Percentiles rank a stretch among this genome's conserved stretches.
Conservation (phyloP, 2,329 filamentous ascomycete species). For the Acarospora socialis region DNA sequence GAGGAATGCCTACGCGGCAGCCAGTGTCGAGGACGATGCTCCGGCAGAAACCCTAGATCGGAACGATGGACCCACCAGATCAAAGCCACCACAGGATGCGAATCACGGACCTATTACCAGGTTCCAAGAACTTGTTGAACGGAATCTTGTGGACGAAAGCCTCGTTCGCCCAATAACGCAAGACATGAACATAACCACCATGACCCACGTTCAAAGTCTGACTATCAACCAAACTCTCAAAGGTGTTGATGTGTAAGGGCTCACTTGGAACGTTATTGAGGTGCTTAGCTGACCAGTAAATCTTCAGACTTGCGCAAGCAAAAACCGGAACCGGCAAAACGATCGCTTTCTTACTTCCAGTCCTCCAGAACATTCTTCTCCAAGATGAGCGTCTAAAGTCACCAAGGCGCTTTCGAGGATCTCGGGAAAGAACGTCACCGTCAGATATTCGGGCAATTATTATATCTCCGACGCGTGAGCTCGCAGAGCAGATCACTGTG, state of each 20-base stretch:
- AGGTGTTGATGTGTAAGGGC: slow-evolving; percentile 73
- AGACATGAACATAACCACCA: slow-evolving; percentile 62
- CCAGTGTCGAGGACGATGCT: too few relatives aligned
- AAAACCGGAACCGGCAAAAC: slow-evolving; percentile 98
- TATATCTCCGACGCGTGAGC: slow-evolving; percentile 48
- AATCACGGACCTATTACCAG: too few relatives aligned
- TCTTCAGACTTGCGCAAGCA: slow-evolving; percentile 80
- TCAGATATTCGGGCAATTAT: slow-evolving; percentile 45
- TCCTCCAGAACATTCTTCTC: slow-evolving; percentile 66
- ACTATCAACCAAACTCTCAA: slow-evolving; percentile 70
- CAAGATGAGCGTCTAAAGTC: slow-evolving; percentile 46
- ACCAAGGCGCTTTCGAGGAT: slow-evolving; percentile 19
- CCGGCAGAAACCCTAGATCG: too few relatives aligned
- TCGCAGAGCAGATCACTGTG: slow-evolving; percentile 49
- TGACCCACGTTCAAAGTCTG: slow-evolving; percentile 84
- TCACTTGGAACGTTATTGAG: too few relatives aligned
- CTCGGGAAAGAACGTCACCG: slow-evolving; percentile 14
- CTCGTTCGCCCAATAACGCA: slow-evolving; percentile 55
- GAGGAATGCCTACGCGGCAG: too few relatives aligned
- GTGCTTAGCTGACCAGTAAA: too few relatives aligned
- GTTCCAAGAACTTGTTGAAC: slow-evolving; percentile 26
- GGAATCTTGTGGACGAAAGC: slow-evolving; percentile 41
- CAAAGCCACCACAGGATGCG: too few relatives aligned
- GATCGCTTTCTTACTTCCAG: slow-evolving; percentile 75
- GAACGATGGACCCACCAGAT: too few relatives aligned